Evolutionary conservation across 192 early-diverging fungal species (phyloP), one percentile per base, ranked within the genome.

Genomic region (Geranomyces michiganensis): DNA sequence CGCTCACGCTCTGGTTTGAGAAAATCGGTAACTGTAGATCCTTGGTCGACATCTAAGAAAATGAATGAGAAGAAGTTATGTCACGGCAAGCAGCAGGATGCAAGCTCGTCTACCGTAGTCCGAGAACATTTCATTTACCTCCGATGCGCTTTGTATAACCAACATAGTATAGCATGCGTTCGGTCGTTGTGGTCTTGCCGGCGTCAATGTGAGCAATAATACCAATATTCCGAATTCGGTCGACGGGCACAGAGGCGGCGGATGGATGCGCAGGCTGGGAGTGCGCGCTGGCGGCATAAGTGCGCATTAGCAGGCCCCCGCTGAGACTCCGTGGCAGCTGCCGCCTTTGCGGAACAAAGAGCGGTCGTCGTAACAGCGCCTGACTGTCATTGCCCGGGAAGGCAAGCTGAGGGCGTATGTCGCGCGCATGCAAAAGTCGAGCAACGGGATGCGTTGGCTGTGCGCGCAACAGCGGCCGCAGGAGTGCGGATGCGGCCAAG

Each of bases 141-240:
- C 96, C 96, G 53, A 96, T 92, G 1, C 82, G 76, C 58, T 89
- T 88, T 0, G 94, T 97, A 53, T 92, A 91, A 24, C 96, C 95
- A 4, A 94, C 92, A 80, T 97, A 97, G 76, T 92, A 93, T 6
- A 98, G 88, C 92, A 98, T 97, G 9, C 96, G 90, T 73, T 98
- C 96, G n/a, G 95, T 96, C 0, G 94, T 96, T 0, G 96, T 98
- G 24, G 96, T 98, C 77, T 84, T 84, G 68, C 93, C 95, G 1
- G 96, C 96, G 76, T 98, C 96, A 67, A 98, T 96, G 72, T 98
- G 96, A 1, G 96, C 96, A 67, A 96, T 94, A 53, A 96, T 96
- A 14, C 94, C 96, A 68, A 98, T 89, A 67, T 96, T 98, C 66
- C 96, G 83, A 44, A 91, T 79, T 12, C 51, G 33, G 45, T 75